A percentile compares a stretch with the other conserved stretches of the same genome.
phyloP scores from a whole-genome alignment of 495 filamentous ascomycete genomes.

The Elasticomyces elasticus region DNA sequence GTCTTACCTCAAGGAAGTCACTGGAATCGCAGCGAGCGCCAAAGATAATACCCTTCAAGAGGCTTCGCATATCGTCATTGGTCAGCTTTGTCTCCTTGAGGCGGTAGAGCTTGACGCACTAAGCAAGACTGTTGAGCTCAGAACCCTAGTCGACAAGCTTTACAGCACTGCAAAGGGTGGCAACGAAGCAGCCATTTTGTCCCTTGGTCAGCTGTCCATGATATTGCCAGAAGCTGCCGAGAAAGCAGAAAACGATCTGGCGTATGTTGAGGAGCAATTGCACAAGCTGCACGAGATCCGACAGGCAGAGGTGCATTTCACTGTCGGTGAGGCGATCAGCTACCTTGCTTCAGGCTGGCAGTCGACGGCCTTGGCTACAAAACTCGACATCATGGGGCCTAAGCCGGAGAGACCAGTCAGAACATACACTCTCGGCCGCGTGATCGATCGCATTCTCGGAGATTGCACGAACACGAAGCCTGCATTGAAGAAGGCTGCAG shows the following conservation, averaged over 20 bases:
- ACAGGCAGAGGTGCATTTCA: conserved; percentile 77
- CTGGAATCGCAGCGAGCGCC: conserved; percentile 41
- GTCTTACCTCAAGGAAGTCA: conserved; percentile 34
- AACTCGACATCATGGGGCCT: conserved; percentile 50
- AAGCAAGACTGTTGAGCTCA: conserved; percentile 30
- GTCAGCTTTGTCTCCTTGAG: conserved; percentile 64
- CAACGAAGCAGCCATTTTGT: conserved; percentile 66
- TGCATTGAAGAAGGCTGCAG: conserved; percentile 73
- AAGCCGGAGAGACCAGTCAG: conserved; percentile 28
- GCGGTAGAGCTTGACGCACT: conserved; percentile 40
- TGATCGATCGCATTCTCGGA: conserved; percentile 57
- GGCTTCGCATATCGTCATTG: conserved; percentile 54
- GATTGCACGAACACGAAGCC: conserved; percentile 78
- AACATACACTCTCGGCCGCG: conserved; percentile 38
- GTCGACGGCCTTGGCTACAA: conserved; percentile 48
- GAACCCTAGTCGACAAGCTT: conserved; percentile 48
- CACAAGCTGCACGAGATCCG: conserved; percentile 71
- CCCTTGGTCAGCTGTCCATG: conserved; percentile 59
- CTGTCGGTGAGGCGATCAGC: conserved; percentile 75
- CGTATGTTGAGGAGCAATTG: conserved; percentile 49
- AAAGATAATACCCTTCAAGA: conserved; percentile 49
- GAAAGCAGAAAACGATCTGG: conserved; percentile 28
- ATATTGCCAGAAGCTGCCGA: conserved; percentile 37
- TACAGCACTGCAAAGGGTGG: conserved; percentile 60
- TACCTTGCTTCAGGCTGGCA: conserved; percentile 72